A percentile compares a stretch with the other conserved stretches of the same genome.
Evolutionary conservation across 768 basidiomycete genomes (phyloP).

Genomic region (Cystobasidium ongulense): DNA sequence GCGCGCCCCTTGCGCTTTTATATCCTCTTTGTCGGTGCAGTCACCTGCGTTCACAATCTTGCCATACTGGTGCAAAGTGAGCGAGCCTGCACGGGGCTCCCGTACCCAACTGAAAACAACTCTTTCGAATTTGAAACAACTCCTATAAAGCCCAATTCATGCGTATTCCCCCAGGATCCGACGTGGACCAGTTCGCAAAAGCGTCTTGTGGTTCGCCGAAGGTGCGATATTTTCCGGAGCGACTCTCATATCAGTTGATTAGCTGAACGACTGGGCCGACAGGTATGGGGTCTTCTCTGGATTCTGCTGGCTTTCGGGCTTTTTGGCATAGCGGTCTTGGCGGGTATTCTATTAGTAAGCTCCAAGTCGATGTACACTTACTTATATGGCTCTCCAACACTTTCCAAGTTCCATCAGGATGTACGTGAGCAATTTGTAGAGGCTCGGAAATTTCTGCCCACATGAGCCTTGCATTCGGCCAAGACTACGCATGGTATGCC

Average conservation of each 20-base stretch:
- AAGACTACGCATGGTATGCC: no score
- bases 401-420: slow-evolving; percentile 12
- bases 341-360: not conserved
- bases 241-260: not conserved
- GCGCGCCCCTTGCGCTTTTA: slow-evolving; percentile 18
- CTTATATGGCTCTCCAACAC: not conserved
- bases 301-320: not conserved
- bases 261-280: no score
- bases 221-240: not conserved
- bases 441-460: slow-evolving; percentile 12
- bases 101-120: not conserved
- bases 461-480: not conserved
- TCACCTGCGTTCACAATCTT: slow-evolving; percentile 2
- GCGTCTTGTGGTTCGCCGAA: not conserved
- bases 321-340: not conserved
- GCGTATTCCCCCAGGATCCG: not conserved
- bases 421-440: not conserved
- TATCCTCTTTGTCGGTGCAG: slow-evolving; percentile 20
- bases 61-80: not conserved
- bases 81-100: not conserved
- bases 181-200: not conserved
- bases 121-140: not conserved
- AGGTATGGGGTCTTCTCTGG: slow-evolving; percentile 23
- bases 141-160: not conserved
- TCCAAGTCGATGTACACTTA: no score